Percentiles rank a stretch among this genome's conserved stretches.
phyloP scores from a whole-genome alignment of 2,329 filamentous ascomycete species.

The Colletotrichum higginsianum region DNA sequence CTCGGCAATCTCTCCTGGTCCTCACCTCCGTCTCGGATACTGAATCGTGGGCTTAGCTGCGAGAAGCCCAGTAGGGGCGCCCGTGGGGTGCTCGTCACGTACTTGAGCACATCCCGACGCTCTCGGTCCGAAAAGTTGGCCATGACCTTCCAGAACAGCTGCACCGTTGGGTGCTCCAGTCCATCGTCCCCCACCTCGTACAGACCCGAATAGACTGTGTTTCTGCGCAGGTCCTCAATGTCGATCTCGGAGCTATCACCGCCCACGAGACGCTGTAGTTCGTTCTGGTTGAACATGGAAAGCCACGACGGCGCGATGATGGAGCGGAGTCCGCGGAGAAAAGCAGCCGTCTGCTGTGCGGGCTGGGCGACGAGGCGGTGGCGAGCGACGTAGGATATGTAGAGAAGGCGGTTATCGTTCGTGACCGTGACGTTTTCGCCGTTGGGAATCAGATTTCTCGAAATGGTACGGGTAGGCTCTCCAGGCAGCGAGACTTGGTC shows the following conservation, averaged over 20 bases:
- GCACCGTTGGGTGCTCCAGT: slow-evolving; percentile 86
- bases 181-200: slow-evolving; percentile 93
- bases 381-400: slow-evolving; percentile 91
- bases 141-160: slow-evolving; percentile 95
- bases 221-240: slow-evolving; percentile 84
- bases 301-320: slow-evolving; percentile 96
- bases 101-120: slow-evolving; percentile 89
- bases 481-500: slow-evolving; percentile 71
- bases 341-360: slow-evolving; percentile 85
- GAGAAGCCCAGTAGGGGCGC: slow-evolving; percentile 92
- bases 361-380: slow-evolving; percentile 89
- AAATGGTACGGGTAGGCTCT: slow-evolving; percentile 72
- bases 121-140: slow-evolving; percentile 81
- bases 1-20: slow-evolving; percentile 88
- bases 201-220: slow-evolving; percentile 90
- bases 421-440: slow-evolving; percentile 86
- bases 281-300: slow-evolving; percentile 97
- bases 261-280: slow-evolving; percentile 93
- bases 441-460: slow-evolving; percentile 81
- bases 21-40: slow-evolving; percentile 84
- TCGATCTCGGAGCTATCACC: slow-evolving; percentile 90
- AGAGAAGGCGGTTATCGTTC: slow-evolving; percentile 93
- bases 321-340: slow-evolving; percentile 85
- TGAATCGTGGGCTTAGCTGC: slow-evolving; percentile 88
- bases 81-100: slow-evolving; percentile 93